Evolutionary conservation across 768 basidiomycete species (phyloP), one percentile per base, ranked within the genome.

Genomic region (Cystobasidium ongulense): DNA sequence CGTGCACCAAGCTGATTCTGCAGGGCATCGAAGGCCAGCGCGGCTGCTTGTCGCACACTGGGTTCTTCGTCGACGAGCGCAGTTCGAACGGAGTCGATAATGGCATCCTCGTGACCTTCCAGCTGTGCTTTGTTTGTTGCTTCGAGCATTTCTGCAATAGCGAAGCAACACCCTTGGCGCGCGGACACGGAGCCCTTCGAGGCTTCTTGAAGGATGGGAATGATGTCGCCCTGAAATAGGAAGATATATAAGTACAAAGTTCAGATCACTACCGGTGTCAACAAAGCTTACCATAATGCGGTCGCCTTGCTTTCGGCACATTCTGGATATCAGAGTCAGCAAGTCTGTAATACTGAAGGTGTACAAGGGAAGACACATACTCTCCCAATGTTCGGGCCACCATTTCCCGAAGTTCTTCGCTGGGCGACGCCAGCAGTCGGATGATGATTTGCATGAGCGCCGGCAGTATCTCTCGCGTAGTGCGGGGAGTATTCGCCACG

Each of bases 281-380:
- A 39, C 39, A 39, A 8, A 21, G 29, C 57, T 7, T 21, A 59
- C 57, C 41, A 98, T 78, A 73, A 95, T 88, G 72, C 88, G 87
- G 81, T 98, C 96, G 18, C 96, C 95, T 77, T 94, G 94, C 81
- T 97, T 98, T 80, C 90, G 89, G 80, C 91, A 96, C 0, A 97
- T 90, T 95, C 91, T 94, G 76, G 1, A 31, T 41, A 46, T 33
- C 17, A 33, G 1, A 43, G 35, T 62, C 29, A 46, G 63, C 27
- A 38, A 33, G 10, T 10, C 21, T 41, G n/a, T 17, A 23, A 7
- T 41, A 57, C 0, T 17, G 35, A 64, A 7, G 15, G 18, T 29
- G 54, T 41, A n/a, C n/a, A 29, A 33, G 25, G 15, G 1, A 31
- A 3, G 29, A 17, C 11, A 66, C 57, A 33, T 50, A 63, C 70